These are phyloP conservation scores for Lactifluus piperatus DNA, from an alignment of 768 basidiomycete genomes.

Conservation along the genomic window DNA sequence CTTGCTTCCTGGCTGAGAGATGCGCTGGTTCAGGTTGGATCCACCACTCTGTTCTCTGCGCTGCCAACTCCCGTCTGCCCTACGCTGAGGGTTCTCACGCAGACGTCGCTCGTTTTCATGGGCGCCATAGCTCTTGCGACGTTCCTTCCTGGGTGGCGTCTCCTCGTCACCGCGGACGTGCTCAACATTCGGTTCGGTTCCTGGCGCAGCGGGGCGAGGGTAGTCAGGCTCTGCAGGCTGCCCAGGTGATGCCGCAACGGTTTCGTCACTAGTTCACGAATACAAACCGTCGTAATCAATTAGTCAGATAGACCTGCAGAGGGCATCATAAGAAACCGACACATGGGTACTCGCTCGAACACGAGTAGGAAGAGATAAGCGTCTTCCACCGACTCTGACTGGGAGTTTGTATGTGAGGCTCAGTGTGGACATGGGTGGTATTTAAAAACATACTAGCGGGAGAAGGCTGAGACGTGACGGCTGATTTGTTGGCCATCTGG, in stretches of 20 bases:
- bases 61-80: conserved; percentile 17
- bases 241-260: conserved; percentile 6
- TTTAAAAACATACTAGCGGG: conserved; percentile 15
- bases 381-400: conserved; percentile 20
- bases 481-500: neutral
- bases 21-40: conserved; percentile 35
- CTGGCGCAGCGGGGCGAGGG: conserved; percentile 16
- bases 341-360: conserved; percentile 3
- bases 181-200: conserved; percentile 2
- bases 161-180: conserved; percentile 15
- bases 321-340: conserved; percentile 1
- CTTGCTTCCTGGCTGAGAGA: conserved; percentile 52
- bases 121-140: conserved; percentile 8
- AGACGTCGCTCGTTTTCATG: conserved; percentile 18
- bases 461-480: conserved; percentile 15
- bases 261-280: conserved; percentile 6
- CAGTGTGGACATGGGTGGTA: neutral
- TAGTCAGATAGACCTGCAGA: neutral
- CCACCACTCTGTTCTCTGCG: conserved; percentile 2
- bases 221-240: conserved; percentile 20
- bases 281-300: neutral
- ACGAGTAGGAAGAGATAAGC: conserved; percentile 17
- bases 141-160: conserved; percentile 14
- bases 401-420: neutral
- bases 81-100: conserved; percentile 18